These are phyloP conservation scores for Cudoniella acicularis DNA, from an alignment of 495 filamentous ascomycete species.

Conservation along the genomic window DNA sequence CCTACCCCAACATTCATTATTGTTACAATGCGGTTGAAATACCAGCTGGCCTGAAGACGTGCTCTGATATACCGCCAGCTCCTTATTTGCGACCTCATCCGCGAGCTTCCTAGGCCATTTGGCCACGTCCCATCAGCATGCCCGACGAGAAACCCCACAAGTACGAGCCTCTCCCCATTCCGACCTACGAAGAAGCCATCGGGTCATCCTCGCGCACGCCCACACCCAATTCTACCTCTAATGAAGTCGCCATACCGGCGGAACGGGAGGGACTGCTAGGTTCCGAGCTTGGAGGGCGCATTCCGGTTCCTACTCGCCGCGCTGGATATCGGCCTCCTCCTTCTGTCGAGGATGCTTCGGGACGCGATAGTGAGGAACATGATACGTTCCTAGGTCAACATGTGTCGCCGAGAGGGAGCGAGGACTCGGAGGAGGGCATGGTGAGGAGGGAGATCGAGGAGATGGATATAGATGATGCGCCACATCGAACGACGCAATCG, in stretches of 20 bases:
- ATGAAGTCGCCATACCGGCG: conserved; percentile 31
- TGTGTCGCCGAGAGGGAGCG: conserved; percentile 25
- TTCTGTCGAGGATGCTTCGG: conserved; percentile 34
- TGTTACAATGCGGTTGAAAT: conserved; percentile 15
- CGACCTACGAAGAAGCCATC: conserved; percentile 88
- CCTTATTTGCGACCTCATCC: background rate
- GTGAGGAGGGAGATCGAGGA: conserved; percentile 80
- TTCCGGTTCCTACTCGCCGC: conserved; percentile 78
- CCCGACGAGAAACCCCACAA: conserved; percentile 54
- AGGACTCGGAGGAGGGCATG: conserved; percentile 48
- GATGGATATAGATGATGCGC: conserved; percentile 81
- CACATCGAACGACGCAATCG: conserved; percentile 27
- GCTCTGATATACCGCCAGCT: background rate
- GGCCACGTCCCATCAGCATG: conserved; percentile 32
- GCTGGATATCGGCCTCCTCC: conserved; percentile 30
- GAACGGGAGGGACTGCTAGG: conserved; percentile 31
- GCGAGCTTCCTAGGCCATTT: background rate
- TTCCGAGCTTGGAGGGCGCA: conserved; percentile 29
- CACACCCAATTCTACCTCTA: conserved; percentile 1
- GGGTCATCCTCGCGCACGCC: conserved; percentile 20
- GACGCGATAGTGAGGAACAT: conserved; percentile 35
- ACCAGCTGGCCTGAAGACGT: conserved; percentile 25
- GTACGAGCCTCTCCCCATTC: conserved; percentile 76
- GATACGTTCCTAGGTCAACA: conserved; percentile 20
- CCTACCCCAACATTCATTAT: background rate